Conservation (phyloP, 225 moss, liverwort and hornwort species). For the Sphagnum contortum region DNA sequence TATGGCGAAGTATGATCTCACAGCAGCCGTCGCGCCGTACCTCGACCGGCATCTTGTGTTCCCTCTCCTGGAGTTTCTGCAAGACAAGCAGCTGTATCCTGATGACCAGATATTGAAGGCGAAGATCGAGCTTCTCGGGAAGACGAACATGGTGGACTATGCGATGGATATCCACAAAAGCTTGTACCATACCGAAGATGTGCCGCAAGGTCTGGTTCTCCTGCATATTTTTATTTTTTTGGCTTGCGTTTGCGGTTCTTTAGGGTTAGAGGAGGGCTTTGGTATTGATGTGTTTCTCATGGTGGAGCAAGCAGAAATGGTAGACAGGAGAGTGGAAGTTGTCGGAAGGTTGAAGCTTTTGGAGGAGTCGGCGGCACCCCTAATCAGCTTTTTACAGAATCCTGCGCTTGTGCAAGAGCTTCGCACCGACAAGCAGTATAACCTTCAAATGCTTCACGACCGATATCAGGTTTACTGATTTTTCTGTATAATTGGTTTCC, state of each 20-base stretch:
- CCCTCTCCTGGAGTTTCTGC: constrained; percentile 89
- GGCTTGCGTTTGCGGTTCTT: too few relatives aligned
- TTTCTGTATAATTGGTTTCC: too few relatives aligned
- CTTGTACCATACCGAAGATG: constrained; percentile 90
- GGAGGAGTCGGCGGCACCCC: constrained; percentile 93
- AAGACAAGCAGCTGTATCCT: constrained; percentile 92
- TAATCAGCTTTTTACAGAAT: constrained; percentile 94
- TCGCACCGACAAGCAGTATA: constrained; percentile 91
- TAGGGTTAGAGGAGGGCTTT: too few relatives aligned
- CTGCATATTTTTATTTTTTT: too few relatives aligned
- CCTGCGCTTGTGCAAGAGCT: constrained; percentile 91
- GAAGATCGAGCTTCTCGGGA: constrained; percentile 91
- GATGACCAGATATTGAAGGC: constrained; percentile 96
- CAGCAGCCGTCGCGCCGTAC: constrained; percentile 82
- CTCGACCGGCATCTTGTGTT: constrained; percentile 95
- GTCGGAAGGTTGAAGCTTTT: constrained; percentile 90
- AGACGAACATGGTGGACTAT: constrained; percentile 99
- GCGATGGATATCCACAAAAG: constrained; percentile 99
- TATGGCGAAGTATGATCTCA: constrained; percentile 97
- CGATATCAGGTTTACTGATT: constrained; percentile 59
- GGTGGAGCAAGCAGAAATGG: constrained; percentile 51
- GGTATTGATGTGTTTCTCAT: too few relatives aligned
- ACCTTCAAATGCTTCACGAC: constrained; percentile 97
- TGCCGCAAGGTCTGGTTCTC: constrained; percentile 62
- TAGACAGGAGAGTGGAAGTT: constrained; percentile 94